A percentile compares a stretch with the other conserved stretches of the same genome.
These are phyloP conservation scores for Suhomyces bribrorum DNA, from an alignment of 1,139 yeast species.

Conservation along the genomic window DNA sequence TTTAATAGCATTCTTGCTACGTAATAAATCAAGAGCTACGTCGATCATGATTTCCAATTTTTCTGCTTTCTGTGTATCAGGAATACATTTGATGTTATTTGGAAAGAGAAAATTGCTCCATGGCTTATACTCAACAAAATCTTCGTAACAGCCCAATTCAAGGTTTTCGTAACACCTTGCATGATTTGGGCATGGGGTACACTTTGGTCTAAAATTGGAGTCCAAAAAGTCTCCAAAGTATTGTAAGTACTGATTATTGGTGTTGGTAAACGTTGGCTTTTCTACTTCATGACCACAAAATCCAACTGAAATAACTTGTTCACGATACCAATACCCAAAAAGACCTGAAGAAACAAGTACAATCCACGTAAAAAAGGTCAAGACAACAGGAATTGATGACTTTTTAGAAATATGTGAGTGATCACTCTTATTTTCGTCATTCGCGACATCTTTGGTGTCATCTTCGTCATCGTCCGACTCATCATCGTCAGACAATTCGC, in stretches of 20 bases:
- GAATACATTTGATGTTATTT: conserved; percentile 61
- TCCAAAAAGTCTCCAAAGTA: conserved; percentile 38
- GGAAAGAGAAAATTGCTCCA: conserved; percentile 61
- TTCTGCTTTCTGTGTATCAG: conserved; percentile 73
- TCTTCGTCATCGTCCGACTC: conserved; percentile 17
- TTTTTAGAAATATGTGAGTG: background rate
- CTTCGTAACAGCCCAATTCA: conserved; percentile 67
- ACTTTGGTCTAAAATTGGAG: conserved; percentile 53
- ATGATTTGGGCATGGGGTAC: conserved; percentile 79
- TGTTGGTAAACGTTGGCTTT: conserved; percentile 32
- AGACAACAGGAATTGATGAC: background rate
- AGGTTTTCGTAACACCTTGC: conserved; percentile 69
- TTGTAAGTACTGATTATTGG: conserved; percentile 21
- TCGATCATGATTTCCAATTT: conserved; percentile 66
- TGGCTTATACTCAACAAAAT: conserved; percentile 57
- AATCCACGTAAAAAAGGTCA: conserved; percentile 27
- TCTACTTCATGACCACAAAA: conserved; percentile 65
- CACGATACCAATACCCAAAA: conserved; percentile 61
- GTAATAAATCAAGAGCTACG: conserved; percentile 65
- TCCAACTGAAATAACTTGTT: conserved; percentile 59
- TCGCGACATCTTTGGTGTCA: conserved; percentile 8
- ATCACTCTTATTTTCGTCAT: too few relatives aligned
- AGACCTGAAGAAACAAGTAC: conserved; percentile 27
- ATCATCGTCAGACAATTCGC: conserved; percentile 14
- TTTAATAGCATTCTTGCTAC: conserved; percentile 68